Conservation (phyloP, 2,329 filamentous ascomycete species). For the Aspergillus aculeatus region DNA sequence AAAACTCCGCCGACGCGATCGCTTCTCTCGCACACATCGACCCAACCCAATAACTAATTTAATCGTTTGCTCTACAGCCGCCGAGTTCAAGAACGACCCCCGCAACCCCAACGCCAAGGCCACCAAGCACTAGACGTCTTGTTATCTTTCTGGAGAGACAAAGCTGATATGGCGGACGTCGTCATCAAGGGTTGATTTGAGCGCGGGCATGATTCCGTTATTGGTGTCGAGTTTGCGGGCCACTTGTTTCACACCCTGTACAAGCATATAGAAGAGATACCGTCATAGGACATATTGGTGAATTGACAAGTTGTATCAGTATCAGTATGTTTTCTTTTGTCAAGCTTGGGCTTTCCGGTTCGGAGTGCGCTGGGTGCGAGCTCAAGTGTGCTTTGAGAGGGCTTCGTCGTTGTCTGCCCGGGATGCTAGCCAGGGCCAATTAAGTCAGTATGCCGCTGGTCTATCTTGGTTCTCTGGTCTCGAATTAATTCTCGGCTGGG, state of each 20-base stretch:
- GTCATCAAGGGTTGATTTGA: constrained; percentile 14
- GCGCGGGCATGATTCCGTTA: constrained; percentile 20
- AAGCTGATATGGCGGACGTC: constrained; percentile 15
- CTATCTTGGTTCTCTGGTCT: too few species aligned
- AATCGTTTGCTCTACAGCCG: constrained; percentile 55
- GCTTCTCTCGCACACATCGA: too few species aligned
- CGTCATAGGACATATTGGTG: constrained; percentile 34
- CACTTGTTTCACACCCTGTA: constrained; percentile 31
- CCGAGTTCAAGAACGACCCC: constrained; percentile 96
- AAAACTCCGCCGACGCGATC: too few species aligned
- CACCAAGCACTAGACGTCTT: constrained; percentile 36
- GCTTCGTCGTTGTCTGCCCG: too few species aligned
- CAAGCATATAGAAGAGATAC: constrained; percentile 41
- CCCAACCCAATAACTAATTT: constrained; percentile 19
- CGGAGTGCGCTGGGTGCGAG: not conserved
- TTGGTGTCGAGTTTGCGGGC: constrained; percentile 27
- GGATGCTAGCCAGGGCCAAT: too few species aligned
- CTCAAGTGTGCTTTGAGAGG: not conserved
- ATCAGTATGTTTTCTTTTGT: constrained; percentile 10
- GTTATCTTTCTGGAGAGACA: constrained; percentile 15
- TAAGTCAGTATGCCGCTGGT: too few species aligned
- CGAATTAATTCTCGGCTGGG: too few species aligned
- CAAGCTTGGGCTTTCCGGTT: not conserved
- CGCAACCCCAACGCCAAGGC: constrained; percentile 62
- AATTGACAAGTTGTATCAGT: constrained; percentile 43